Evolutionary conservation across 768 basidiomycete genomes (phyloP).

Genomic region (Lactarius pseudohatsudake): DNA sequence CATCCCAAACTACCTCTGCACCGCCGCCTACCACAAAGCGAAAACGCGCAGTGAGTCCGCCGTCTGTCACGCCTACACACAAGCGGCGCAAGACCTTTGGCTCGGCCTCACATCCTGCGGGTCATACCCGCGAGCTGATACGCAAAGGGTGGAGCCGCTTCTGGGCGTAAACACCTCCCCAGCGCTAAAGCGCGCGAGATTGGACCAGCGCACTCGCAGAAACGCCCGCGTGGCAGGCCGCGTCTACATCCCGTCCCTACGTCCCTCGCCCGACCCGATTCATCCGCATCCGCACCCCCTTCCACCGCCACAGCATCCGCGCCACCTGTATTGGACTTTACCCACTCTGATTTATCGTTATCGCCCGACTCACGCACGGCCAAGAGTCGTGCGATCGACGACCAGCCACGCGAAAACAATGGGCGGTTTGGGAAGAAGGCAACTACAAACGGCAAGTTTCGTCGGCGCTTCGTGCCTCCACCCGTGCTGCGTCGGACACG

Average conservation of each 20-base stretch:
- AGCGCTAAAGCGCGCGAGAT: conserved; percentile 38
- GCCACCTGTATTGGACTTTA: conserved; percentile 10
- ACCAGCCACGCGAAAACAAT: conserved; percentile 62
- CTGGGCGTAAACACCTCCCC: conserved; percentile 36
- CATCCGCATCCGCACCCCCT: neutral
- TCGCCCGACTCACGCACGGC: conserved; percentile 34
- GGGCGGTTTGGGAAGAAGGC: conserved; percentile 69
- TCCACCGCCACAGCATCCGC: conserved; percentile 10
- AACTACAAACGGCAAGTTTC: conserved; percentile 46
- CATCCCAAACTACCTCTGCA: conserved; percentile 39
- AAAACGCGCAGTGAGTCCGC: conserved; percentile 26
- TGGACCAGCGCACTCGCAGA: conserved; percentile 29
- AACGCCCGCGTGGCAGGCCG: conserved; percentile 26
- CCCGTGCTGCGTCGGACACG: conserved; percentile 19
- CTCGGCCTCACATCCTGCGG: conserved; percentile 12
- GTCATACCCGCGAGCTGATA: conserved; percentile 31
- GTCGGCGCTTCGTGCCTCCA: conserved; percentile 27
- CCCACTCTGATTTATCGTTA: conserved; percentile 16
- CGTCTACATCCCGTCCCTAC: conserved; percentile 20
- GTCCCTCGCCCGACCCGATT: neutral
- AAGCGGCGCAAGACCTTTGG: conserved; percentile 49
- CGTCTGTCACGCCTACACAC: conserved; percentile 33
- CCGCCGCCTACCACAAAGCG: conserved; percentile 25
- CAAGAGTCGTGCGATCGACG: conserved; percentile 46
- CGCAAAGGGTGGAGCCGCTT: conserved; percentile 33